Evolutionary conservation across 805 yeast species (phyloP).

Genomic region (Saccharomycopsis oosterbeekiorum): DNA sequence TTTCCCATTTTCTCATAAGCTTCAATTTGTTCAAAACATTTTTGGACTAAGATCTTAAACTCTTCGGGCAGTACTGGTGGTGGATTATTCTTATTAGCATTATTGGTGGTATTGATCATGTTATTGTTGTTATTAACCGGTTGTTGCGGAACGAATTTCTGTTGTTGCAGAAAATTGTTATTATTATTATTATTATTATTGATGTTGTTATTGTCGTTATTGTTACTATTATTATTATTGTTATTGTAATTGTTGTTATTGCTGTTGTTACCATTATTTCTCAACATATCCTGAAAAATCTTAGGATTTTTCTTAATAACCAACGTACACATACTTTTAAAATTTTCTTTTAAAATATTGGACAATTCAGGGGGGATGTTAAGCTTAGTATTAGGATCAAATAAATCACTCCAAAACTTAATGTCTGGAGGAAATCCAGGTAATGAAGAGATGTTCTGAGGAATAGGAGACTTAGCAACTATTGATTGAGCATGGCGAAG

Average conservation of each 20-base stretch:
- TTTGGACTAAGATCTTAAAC: conserved; percentile 2
- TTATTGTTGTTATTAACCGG: neutral
- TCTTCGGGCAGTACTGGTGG: conserved; percentile 3
- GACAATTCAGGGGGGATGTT: conserved; percentile 35
- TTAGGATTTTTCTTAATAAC: conserved; percentile 9
- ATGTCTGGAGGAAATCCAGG: conserved; percentile 58
- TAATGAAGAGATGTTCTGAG: conserved; percentile 43
- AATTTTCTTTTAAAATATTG: conserved; percentile 5
- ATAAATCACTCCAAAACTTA: conserved; percentile 56
- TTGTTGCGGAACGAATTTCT: conserved; percentile 3
- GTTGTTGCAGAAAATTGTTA: conserved; percentile 7
- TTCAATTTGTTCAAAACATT: conserved; percentile 7
- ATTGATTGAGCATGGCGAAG: conserved; percentile 15
- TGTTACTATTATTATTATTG: conserved; percentile 2
- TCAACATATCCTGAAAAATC: conserved; percentile 5
- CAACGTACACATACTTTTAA: conserved; percentile 7
- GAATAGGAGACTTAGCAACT: conserved; percentile 29
- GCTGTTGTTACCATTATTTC: neutral
- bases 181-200: neutral
- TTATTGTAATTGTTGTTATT: conserved; percentile 2
- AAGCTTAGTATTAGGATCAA: conserved; percentile 43
- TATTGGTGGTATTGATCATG: neutral
- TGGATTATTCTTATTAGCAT: neutral
- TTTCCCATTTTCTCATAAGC: conserved; percentile 1
- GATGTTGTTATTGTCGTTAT: neutral